phyloP scores from a whole-genome alignment of 371 early-diverging fungal genomes.

The Mucor indicus region DNA sequence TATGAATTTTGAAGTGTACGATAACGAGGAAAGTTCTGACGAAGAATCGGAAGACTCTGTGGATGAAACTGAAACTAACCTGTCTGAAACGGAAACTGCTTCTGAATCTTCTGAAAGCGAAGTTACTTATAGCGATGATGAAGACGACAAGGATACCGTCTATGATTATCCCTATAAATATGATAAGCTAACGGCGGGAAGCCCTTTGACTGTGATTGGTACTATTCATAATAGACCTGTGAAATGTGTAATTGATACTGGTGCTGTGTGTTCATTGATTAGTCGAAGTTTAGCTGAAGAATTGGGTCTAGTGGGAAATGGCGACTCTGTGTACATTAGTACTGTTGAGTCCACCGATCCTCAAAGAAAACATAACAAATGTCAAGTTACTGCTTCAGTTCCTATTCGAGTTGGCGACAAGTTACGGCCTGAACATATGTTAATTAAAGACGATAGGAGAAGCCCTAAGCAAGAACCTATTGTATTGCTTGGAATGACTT shows the following conservation, averaged over 20 bases:
- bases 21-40: too few relatives aligned
- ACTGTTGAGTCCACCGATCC: neutral
- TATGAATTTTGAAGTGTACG: too few relatives aligned
- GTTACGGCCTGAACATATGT: slow-evolving; percentile 9
- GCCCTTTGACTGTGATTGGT: neutral
- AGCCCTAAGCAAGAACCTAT: neutral
- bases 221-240: neutral
- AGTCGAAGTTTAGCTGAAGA: neutral
- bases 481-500: slow-evolving; percentile 9
- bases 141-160: neutral
- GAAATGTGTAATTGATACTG: neutral
- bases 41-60: too few relatives aligned
- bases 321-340: neutral
- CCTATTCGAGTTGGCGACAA: slow-evolving; percentile 10
- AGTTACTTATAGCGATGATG: neutral
- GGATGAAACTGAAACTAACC: too few relatives aligned
- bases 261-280: neutral
- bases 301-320: neutral
- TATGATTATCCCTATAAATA: slow-evolving; percentile 2
- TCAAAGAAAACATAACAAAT: neutral
- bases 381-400: slow-evolving; percentile 3
- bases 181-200: neutral
- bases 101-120: neutral
- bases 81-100: too few relatives aligned
- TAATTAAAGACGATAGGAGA: neutral